Evolutionary conservation across 1,139 yeast species (phyloP), one percentile per base, ranked within the genome.

Genomic region (Yamadazyma dushanensis): DNA sequence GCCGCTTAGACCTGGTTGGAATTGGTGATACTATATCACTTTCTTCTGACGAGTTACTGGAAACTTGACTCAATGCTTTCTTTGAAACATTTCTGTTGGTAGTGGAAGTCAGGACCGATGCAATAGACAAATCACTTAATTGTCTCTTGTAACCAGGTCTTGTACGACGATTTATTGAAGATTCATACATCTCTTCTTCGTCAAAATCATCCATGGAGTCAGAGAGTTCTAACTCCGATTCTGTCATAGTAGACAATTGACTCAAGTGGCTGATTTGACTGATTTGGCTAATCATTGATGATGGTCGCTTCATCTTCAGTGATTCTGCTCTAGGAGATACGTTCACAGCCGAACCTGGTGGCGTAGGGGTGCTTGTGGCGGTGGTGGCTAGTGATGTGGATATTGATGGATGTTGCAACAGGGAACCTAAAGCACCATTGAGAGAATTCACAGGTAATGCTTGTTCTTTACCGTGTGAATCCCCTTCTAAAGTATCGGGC

Each of bases 241-340:
- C 76, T 7, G 75, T 46, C 70, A 67, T 67, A 18, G 75, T 73
- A 2, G 80, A 75, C 45, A 75, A 66, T 46, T 80, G 84, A 34
- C 85, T 78, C 26, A 73, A 50, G 34, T 72, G 76, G 40, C 80
- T 74, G 16, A 71, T 49, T 45, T 76, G 76, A 37, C 84, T 78
- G 23, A 74, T 64, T 47, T 80, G 86, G 0, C 90, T 82, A 2
- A 82, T 61, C 60, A 81, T 75, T 0, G 90, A 82, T 4, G 78
- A 67, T 2, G 90, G 89, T 35, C 92, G 61, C 63, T 35, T 58
- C 36, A 37, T 26, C 33, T 29, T 38, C 16, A 37, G 15, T 9
- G 31, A 16, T 4, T 29, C 27, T 31, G 16, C 32, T 13, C 24
- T 30, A 6, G 28, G 26, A 6, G 31, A 32, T 13, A 20, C 17